Conservation (phyloP, 164 flowering plant genomes). For the Cinnamomum chago region DNA sequence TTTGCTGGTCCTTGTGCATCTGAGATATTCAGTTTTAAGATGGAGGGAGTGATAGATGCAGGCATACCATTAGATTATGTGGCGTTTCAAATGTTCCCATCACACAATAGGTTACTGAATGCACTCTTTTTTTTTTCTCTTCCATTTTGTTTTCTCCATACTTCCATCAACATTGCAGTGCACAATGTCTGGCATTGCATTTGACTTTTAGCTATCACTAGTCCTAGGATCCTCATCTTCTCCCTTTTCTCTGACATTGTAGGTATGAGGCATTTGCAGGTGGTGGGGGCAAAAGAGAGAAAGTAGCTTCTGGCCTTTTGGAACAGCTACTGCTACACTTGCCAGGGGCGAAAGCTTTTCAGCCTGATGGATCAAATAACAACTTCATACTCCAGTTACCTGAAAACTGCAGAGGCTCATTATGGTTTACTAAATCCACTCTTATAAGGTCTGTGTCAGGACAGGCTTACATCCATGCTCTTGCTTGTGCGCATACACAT, state of each 20-base stretch:
- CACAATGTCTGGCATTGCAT: neutral
- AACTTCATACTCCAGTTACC: constrained; percentile 49
- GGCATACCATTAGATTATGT: constrained; percentile 46
- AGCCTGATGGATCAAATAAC: constrained; percentile 32
- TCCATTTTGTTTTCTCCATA: neutral
- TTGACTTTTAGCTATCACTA: neutral
- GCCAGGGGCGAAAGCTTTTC: constrained; percentile 33
- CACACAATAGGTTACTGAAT: constrained; percentile 43
- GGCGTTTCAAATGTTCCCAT: constrained; percentile 41
- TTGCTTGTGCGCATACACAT: too few species aligned
- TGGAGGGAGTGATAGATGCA: constrained; percentile 42
- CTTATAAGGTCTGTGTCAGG: constrained; percentile 46
- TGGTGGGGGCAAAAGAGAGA: constrained; percentile 38
- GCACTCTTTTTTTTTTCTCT: neutral
- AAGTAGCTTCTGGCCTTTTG: constrained; percentile 48
- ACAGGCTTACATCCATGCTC: too few species aligned
- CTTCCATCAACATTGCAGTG: neutral
- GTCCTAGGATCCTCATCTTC: neutral
- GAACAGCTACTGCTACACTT: constrained; percentile 49
- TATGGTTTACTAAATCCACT: constrained; percentile 81
- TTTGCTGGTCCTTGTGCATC: constrained; percentile 12
- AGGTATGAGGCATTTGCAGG: constrained; percentile 67
- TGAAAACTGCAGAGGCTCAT: constrained; percentile 24
- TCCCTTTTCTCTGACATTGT: constrained; percentile 4
- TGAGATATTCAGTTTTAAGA: constrained; percentile 13